Percentiles rank a stretch among this genome's conserved stretches.
Conservation (phyloP, 805 yeast species). For the Clavispora phyllophila region DNA sequence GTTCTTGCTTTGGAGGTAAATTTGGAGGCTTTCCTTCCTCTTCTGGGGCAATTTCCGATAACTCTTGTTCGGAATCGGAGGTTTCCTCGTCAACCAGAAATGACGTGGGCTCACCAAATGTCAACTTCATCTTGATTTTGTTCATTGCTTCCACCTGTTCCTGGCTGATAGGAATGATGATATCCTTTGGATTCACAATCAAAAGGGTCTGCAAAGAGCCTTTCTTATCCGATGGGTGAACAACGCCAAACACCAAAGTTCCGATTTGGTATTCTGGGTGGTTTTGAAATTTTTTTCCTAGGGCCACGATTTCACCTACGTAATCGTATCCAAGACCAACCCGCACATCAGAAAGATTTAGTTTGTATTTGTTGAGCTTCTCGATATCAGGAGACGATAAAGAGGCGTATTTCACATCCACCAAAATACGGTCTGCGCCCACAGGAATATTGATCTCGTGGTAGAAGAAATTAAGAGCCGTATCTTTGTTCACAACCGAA, state of each 20-base stretch:
- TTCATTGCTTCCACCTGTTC: conserved; percentile 17
- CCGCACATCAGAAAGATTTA: conserved; percentile 49
- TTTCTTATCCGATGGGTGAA: conserved; percentile 44
- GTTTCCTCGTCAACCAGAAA: conserved; percentile 8
- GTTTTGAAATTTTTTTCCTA: conserved; percentile 42
- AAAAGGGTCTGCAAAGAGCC: conserved; percentile 60
- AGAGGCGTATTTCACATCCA: conserved; percentile 55
- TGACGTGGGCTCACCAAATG: conserved; percentile 6
- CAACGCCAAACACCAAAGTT: conserved; percentile 61
- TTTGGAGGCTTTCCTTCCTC: not conserved
- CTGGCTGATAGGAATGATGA: conserved; percentile 24
- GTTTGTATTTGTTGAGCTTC: conserved; percentile 49
- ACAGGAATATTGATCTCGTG: conserved; percentile 47
- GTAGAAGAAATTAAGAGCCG: conserved; percentile 50
- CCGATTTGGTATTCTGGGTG: conserved; percentile 42
- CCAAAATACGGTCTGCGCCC: conserved; percentile 43
- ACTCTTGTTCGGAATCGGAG: not conserved
- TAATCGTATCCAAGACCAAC: conserved; percentile 69
- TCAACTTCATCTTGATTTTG: conserved; percentile 20
- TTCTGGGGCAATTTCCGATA: not conserved
- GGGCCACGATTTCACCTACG: conserved; percentile 52
- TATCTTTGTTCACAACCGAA: conserved; percentile 37
- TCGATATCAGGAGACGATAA: conserved; percentile 64
- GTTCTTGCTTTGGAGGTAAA: not conserved
- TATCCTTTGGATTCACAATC: conserved; percentile 44